These are phyloP conservation scores for Penicillium manginii DNA, from an alignment of 495 filamentous ascomycete species.

Conservation along the genomic window DNA sequence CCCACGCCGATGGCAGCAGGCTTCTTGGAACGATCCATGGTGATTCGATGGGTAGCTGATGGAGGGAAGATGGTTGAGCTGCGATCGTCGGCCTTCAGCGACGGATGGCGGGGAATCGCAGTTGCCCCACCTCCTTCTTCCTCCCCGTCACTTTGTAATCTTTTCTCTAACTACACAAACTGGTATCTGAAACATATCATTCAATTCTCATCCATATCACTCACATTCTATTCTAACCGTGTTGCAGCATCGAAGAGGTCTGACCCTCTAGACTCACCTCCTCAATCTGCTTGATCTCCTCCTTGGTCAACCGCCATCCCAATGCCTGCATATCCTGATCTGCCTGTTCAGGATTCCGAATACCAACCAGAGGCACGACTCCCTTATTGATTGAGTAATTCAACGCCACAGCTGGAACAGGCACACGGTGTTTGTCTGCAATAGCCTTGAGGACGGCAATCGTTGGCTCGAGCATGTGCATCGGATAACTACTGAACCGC, in stretches of 20 bases:
- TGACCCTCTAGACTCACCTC: constrained; percentile 26
- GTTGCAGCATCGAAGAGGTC: constrained; percentile 26
- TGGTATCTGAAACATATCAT: background rate
- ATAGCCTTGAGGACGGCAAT: constrained; percentile 31
- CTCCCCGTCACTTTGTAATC: no score
- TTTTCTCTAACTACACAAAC: no score
- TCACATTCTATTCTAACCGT: constrained; percentile 26
- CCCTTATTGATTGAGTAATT: constrained; percentile 46
- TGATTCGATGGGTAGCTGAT: constrained; percentile 12
- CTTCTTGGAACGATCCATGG: constrained; percentile 81
- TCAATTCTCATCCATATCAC: constrained; percentile 7
- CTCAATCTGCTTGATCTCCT: constrained; percentile 32
- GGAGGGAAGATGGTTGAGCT: constrained; percentile 16
- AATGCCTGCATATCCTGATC: constrained; percentile 31
- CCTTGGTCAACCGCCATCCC: constrained; percentile 30
- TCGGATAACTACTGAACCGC: constrained; percentile 35
- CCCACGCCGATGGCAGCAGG: constrained; percentile 75
- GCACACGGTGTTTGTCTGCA: constrained; percentile 28
- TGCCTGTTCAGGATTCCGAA: constrained; percentile 27
- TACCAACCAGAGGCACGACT: constrained; percentile 24
- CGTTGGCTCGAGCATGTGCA: constrained; percentile 31
- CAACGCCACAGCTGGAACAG: constrained; percentile 40
- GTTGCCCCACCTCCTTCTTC: constrained; percentile 19
- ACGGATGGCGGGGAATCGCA: constrained; percentile 19
- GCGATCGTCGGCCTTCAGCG: background rate